Evolutionary conservation across 345 rosid species (phyloP), one percentile per base, ranked within the genome.

Genomic region (Eucalyptus polyanthemos): DNA sequence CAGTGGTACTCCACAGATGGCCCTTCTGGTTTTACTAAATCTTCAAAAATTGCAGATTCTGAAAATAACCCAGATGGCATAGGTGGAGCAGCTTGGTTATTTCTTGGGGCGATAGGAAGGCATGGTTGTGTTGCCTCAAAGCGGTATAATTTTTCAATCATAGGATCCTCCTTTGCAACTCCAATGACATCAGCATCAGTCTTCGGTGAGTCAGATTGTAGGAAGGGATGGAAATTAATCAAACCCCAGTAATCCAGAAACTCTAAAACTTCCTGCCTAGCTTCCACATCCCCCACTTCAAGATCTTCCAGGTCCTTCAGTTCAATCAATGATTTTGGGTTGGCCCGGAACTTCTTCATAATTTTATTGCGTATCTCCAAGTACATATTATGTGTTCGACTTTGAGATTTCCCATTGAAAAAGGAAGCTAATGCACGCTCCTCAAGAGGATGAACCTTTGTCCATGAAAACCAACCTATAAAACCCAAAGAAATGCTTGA

Each of bases 231-330:
- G 89, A 98, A 98, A 92, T 98, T 98, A 90, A 97, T 95, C 93
- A 98, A 94, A 90, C 99, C 99, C 99, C 99, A 98, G 92, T 95
- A 96, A 87, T 98, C 99, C 95, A 98, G 93, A 94, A 98, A 98
- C 92, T 98, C 98, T 91, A 97, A 91, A 90, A 98, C 96, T 93
- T 97, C 99, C 88, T 94, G 95, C 94, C 95, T 97, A 51, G 98
- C 97, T 72, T 96, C 98, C 56, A 91, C 87, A 88, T 95, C 96
- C 65, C 95, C 99, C 91, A 95, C 93, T 91, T 95, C 99, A 87
- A 98, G 96, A 87, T 95, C 98, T 31, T 93, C 89, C 49, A 98
- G 90, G 91, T 98, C 98, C 92, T 97, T 96, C 86, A 89, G 62
- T 91, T 95, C 99, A 88, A 97, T 92, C 88, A 90, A 94, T 22